Evolutionary conservation across 805 yeast genomes (phyloP).

Genomic region (Kazachstania taianensis): DNA sequence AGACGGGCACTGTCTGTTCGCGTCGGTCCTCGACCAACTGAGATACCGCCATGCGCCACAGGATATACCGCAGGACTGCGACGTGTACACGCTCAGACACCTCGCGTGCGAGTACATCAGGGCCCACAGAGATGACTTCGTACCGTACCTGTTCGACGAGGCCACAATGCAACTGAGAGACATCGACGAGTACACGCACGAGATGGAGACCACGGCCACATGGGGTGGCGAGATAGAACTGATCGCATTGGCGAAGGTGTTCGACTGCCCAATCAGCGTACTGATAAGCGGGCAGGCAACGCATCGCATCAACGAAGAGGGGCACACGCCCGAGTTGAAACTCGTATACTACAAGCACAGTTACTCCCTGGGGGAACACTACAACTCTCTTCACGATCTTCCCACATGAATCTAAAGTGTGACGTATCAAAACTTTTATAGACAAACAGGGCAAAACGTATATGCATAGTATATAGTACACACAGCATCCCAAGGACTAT

Average conservation of each 20-base stretch:
- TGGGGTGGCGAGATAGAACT: slow-evolving; percentile 98
- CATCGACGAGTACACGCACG: slow-evolving; percentile 56
- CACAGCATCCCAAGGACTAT: no score
- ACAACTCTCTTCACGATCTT: slow-evolving; percentile 61
- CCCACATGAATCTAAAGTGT: neutral
- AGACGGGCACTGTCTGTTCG: slow-evolving; percentile 91
- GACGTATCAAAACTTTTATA: no score
- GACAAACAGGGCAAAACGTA: neutral
- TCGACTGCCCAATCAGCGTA: slow-evolving; percentile 63
- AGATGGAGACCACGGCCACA: slow-evolving; percentile 65
- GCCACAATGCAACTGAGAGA: slow-evolving; percentile 52
- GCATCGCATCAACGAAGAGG: slow-evolving; percentile 51
- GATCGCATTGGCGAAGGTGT: slow-evolving; percentile 65
- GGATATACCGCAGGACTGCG: slow-evolving; percentile 11
- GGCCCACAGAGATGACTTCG: slow-evolving; percentile 54
- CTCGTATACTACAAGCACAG: slow-evolving; percentile 77
- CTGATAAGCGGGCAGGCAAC: slow-evolving; percentile 69
- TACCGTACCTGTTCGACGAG: slow-evolving; percentile 80
- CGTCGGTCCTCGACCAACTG: slow-evolving; percentile 76
- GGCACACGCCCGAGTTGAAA: slow-evolving; percentile 44
- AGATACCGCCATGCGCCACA: slow-evolving; percentile 38
- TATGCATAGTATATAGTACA: neutral
- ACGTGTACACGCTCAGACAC: slow-evolving; percentile 42
- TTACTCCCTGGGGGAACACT: slow-evolving; percentile 91
- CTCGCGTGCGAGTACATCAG: slow-evolving; percentile 60